These are phyloP conservation scores for Colletotrichum liriopes DNA, from an alignment of 2,329 filamentous ascomycete genomes.

Conservation along the genomic window DNA sequence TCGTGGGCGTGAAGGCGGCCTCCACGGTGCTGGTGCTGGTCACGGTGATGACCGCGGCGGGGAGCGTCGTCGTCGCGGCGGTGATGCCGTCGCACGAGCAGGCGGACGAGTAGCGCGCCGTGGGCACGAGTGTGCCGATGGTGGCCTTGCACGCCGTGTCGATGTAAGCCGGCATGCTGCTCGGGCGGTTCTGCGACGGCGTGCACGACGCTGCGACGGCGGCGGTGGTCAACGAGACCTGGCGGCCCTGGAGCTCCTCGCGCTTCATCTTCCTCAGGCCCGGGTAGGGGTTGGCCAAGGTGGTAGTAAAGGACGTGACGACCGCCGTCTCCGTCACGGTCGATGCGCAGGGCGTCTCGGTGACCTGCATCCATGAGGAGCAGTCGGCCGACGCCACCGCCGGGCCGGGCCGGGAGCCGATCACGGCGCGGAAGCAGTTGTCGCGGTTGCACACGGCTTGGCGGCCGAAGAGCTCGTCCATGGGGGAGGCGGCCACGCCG, in stretches of 20 bases:
- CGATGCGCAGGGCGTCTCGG: constrained; percentile 18
- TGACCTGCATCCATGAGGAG: constrained; percentile 22
- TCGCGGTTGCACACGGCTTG: constrained; percentile 27
- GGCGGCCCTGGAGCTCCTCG: constrained; percentile 10
- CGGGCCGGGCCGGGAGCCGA: constrained; percentile 16
- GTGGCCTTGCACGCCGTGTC: constrained; percentile 15
- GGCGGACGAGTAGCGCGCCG: constrained; percentile 55
- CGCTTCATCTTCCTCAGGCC: constrained; percentile 24
- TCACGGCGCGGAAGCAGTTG: constrained; percentile 28
- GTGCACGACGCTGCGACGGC: constrained; percentile 1
- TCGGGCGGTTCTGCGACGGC: constrained; percentile 15
- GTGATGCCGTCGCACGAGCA: constrained; percentile 63
- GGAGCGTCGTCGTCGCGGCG: constrained; percentile 54
- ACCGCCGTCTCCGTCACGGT: constrained; percentile 22
- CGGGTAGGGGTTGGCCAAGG: constrained; percentile 19
- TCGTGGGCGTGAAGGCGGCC: constrained; percentile 28
- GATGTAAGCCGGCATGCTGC: constrained; percentile 24
- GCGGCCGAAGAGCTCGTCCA: constrained; percentile 24
- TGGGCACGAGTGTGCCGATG: constrained; percentile 22
- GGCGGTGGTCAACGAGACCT: not conserved
- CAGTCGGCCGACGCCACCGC: constrained; percentile 23
- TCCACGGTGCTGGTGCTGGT: constrained; percentile 57
- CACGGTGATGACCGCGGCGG: constrained; percentile 55
- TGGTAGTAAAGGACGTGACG: constrained; percentile 27
- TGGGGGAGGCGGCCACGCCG: constrained; percentile 20